Conservation (phyloP, 2,329 filamentous ascomycete genomes). For the Colletotrichum nymphaeae region DNA sequence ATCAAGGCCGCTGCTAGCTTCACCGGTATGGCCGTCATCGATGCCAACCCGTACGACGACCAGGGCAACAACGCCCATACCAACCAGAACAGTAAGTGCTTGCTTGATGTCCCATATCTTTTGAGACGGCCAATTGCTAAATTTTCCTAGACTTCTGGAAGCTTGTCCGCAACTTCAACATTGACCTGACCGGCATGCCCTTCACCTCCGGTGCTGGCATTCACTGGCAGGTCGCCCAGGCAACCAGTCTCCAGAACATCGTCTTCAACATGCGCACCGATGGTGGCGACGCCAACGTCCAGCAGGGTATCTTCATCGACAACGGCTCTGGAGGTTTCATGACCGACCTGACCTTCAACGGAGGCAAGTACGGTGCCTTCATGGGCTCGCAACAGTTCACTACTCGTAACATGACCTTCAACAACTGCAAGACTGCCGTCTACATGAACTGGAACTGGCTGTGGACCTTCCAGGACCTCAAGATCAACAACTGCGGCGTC, state of each 20-base stretch:
- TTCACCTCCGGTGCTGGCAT: slow-evolving; percentile 74
- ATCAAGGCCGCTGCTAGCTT: slow-evolving; percentile 82
- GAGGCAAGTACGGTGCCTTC: slow-evolving; percentile 82
- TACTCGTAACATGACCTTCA: slow-evolving; percentile 83
- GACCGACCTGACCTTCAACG: slow-evolving; percentile 85
- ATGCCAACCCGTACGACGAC: slow-evolving; percentile 84
- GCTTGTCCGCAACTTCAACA: slow-evolving; percentile 83
- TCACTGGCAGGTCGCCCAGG: slow-evolving; percentile 89
- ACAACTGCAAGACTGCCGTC: slow-evolving; percentile 83
- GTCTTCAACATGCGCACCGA: slow-evolving; percentile 82
- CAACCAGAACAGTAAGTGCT: slow-evolving; percentile 68
- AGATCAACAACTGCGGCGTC: slow-evolving; percentile 79
- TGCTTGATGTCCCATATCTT: too few species aligned
- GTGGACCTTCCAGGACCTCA: slow-evolving; percentile 82
- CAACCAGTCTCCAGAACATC: slow-evolving; percentile 83
- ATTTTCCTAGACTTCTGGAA: slow-evolving; percentile 74
- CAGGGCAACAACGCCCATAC: slow-evolving; percentile 79
- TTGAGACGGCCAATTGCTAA: slow-evolving; percentile 45
- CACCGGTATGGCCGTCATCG: slow-evolving; percentile 87
- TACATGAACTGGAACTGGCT: slow-evolving; percentile 95
- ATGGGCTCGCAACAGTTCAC: slow-evolving; percentile 91
- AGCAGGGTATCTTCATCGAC: slow-evolving; percentile 86
- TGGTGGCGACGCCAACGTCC: slow-evolving; percentile 71
- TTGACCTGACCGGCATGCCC: slow-evolving; percentile 78
- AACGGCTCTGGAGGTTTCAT: slow-evolving; percentile 89